Evolutionary conservation across 768 basidiomycete genomes (phyloP), one percentile per base, ranked within the genome.

Genomic region (Termitomyces sp.): DNA sequence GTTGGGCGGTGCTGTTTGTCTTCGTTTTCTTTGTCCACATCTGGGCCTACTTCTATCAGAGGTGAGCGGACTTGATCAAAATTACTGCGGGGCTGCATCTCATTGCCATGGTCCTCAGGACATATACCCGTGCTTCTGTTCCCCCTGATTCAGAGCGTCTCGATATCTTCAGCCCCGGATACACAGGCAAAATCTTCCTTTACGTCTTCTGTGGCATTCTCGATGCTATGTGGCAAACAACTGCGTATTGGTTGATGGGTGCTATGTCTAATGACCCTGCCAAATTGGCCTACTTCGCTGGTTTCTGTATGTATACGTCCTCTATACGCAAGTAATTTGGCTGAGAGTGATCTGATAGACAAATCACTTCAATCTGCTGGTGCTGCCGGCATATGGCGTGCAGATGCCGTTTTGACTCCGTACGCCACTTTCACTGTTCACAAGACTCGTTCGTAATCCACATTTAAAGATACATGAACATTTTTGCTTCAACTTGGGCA

Each of bases 151-250:
- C 73, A 0, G 33, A 68, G 20, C 80, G 81, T 59, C 81, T 90
- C 60, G 88, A 91, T 67, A 81, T 89, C 55, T 71, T 68, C 57
- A 81, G 85, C 61, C 59, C 69, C 1, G 72, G 70, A 0, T 93
- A 89, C 65, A 68, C 77, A n/a, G 81, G 76, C 39, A 77, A 80
- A 54, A 72, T 85, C 1, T 79, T 79, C 71, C 70, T 92, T 9
- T 91, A 85, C 70, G 81, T 90, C 64, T 83, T 86, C 72, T 88
- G 83, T 61, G 88, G 89, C 46, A 61, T 92, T 9, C 77, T 91
- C 56, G 92, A 93, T 63, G 77, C 90, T 2, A 86, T 90, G 82
- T 93, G 90, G 88, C 92, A 93, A 68, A 90, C 88, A 3, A 84
- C 84, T 1, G 83, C 85, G 12, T 90, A 91, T 69, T 90, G 88